Evolutionary conservation across 352 stramenopile species (phyloP).

Genomic region (Phytopythium mirpurense): DNA sequence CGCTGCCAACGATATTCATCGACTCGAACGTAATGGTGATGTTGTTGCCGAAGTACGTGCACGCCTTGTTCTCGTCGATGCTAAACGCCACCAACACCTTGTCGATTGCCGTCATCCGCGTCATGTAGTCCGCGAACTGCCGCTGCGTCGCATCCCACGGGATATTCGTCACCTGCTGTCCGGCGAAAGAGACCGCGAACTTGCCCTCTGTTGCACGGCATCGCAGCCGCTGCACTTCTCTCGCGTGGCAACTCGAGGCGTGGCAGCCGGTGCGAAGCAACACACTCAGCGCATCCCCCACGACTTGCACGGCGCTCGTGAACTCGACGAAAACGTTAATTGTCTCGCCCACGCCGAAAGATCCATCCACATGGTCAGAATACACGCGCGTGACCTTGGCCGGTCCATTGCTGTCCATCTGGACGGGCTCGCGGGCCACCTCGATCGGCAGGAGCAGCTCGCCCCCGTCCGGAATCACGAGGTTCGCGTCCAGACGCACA

Average conservation of each 20-base stretch:
- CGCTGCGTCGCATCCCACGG: conserved; percentile 47
- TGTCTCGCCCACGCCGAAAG: conserved; percentile 51
- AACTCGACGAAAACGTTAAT: conserved; percentile 69
- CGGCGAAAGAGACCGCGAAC: conserved; percentile 54
- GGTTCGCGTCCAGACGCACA: conserved; percentile 59
- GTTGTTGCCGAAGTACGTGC: conserved; percentile 79
- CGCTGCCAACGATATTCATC: conserved; percentile 53
- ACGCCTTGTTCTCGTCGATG: conserved; percentile 49
- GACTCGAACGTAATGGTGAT: conserved; percentile 76
- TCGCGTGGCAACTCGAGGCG: conserved; percentile 32
- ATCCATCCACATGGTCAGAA: conserved; percentile 37
- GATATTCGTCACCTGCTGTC: conserved; percentile 55
- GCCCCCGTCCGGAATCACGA: conserved; percentile 65
- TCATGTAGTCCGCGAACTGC: conserved; percentile 40
- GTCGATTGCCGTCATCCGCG: conserved; percentile 61
- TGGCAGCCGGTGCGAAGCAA: conserved; percentile 55
- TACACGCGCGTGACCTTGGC: conserved; percentile 65
- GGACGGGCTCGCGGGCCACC: conserved; percentile 48
- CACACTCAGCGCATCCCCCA: conserved; percentile 29
- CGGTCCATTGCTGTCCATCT: conserved; percentile 39
- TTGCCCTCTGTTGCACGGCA: conserved; percentile 60
- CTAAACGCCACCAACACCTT: conserved; percentile 52
- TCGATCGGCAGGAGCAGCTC: conserved; percentile 63
- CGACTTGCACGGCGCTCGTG: conserved; percentile 60
- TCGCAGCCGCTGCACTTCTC: conserved; percentile 56